Percentiles rank a stretch among this genome's conserved stretches.
Evolutionary conservation across 306 rosid species (phyloP).

Genomic region (apple (Malus domestica)): ASM211411v1 NC_041796.1:27690001-27690500

Average conservation of each 20-base stretch:
- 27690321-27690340: conserved; percentile 88
- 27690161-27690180: neutral
- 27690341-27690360: conserved; percentile 95
- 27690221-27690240: neutral
- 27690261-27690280: conserved; percentile 28
- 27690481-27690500: neutral
- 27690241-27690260: conserved; percentile 2
- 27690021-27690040: neutral
- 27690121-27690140: neutral
- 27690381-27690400: conserved; percentile 81
- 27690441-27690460: neutral
- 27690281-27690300: conserved; percentile 83
- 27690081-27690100: neutral
- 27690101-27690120: neutral
- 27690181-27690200: neutral
- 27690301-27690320: conserved; percentile 66
- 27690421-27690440: neutral
- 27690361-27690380: conserved; percentile 62
- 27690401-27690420: conserved; percentile 1
- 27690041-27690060: neutral
- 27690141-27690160: neutral
- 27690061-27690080: neutral
- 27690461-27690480: neutral
- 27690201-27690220: neutral
- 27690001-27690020: neutral